Conservation (phyloP, 2,329 filamentous ascomycete species). For the Colletotrichum lini region DNA sequence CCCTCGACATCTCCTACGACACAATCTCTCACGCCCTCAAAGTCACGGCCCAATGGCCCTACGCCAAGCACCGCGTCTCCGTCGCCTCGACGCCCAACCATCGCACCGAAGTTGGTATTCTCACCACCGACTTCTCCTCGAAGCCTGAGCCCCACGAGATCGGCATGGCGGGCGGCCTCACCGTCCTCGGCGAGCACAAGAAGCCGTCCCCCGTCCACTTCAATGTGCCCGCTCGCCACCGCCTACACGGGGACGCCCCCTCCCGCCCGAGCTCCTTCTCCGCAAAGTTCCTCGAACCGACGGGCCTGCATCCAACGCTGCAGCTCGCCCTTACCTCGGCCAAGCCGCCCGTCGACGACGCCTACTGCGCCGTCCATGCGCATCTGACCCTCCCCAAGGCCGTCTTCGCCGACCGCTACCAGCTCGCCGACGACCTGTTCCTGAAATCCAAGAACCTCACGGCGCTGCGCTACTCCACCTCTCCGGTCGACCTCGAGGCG, state of each 20-base stretch:
- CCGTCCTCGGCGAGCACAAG: slow-evolving; percentile 81
- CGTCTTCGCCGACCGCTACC: slow-evolving; percentile 91
- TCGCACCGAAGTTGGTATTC: slow-evolving; percentile 84
- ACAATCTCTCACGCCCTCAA: slow-evolving; percentile 75
- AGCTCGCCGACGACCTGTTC: slow-evolving; percentile 83
- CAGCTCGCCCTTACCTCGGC: slow-evolving; percentile 73
- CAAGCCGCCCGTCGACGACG: slow-evolving; percentile 64
- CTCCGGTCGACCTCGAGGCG: slow-evolving; percentile 90
- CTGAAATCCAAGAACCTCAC: slow-evolving; percentile 84
- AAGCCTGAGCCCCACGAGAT: slow-evolving; percentile 79
- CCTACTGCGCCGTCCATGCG: slow-evolving; percentile 80
- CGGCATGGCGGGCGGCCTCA: slow-evolving; percentile 82
- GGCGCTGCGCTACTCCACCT: slow-evolving; percentile 76
- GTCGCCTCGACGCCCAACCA: slow-evolving; percentile 60
- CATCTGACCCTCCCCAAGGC: slow-evolving; percentile 86
- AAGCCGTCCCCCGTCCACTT: slow-evolving; percentile 84
- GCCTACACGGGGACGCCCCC: slow-evolving; percentile 59
- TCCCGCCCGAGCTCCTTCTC: slow-evolving; percentile 64
- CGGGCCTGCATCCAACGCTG: slow-evolving; percentile 87
- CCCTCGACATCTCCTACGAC: slow-evolving; percentile 85
- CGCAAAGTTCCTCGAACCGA: slow-evolving; percentile 76
- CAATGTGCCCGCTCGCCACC: slow-evolving; percentile 85
- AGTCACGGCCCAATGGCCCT: slow-evolving; percentile 75
- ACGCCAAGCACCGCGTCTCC: slow-evolving; percentile 56
- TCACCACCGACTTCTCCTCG: slow-evolving; percentile 74